Evolutionary conservation across 495 filamentous ascomycete genomes (phyloP), one percentile per base, ranked within the genome.

Genomic region (Talaromyces adpressus): DNA sequence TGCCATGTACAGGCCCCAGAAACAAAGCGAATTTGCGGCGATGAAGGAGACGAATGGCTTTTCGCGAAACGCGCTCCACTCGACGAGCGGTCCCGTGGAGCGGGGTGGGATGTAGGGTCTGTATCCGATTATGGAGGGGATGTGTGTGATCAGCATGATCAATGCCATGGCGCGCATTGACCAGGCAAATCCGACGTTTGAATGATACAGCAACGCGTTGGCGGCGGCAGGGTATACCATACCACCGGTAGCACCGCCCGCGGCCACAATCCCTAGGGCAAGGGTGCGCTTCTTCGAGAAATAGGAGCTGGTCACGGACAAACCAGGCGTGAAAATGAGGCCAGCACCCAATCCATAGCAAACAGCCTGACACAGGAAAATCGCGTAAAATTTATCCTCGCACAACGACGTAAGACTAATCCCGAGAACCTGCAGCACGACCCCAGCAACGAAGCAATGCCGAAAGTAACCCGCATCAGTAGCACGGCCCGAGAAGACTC

Each of bases 211-310:
- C 18, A 92, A 72, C 63, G 82, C 73, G 49, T 84, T 75, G n/a
- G 87, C 81, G 60, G 92, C 80, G 57, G 80, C 73, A 0, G 89
- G 86, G 67, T 88, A 90, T 2, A 93, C 67, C 29, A 92, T 70
- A 2, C 90, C 90, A 6, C 90, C 90, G 0, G 83, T 83, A 0
- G 84, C 85, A 51, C 73, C 79, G 0, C 91, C 91, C 30, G 76
- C 74, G 0, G 87, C 85, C 0, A 76, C 79, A 27, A 89, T 68
- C 4, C 83, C 87, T 14, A 91, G 75, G 0, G 88, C 90, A 20
- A 91, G 67, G 2, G 75, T 73, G 6, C 86, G 78, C 25, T 81
- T 82, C 63, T 70, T 80, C 29, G 66, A 71, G 65, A 95, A 95
- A 68, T 92, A 91, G 5, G 87, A 86, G 0, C 81, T 76, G 12